Base-by-base conservation (phyloP, 176 grass and related monocot genomes). In the Aegilops speltoides region DNA sequence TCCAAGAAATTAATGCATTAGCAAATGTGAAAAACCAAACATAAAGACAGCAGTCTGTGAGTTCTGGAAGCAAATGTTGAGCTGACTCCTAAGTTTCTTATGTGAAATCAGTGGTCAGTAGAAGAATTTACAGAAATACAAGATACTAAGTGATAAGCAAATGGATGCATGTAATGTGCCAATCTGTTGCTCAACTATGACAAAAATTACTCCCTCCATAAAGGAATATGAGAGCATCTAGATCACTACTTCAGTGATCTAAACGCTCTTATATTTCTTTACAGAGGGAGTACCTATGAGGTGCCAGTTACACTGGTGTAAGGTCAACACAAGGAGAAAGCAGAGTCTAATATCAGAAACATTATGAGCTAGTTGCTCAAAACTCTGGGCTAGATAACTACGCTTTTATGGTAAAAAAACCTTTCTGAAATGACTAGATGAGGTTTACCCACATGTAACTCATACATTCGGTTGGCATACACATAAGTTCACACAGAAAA, bases 1-100 rank as follows among this genome's bases (percentile, higher is more conserved):
- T 48, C 59, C 76, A 48, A 73, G 81, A 77, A 72, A 61, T 77
- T 32, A 81, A 67, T 48, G 11, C 59, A 62, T 24, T 56, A 54
- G 28, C 34, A 38, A 78, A 26, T 17, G 11, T 69, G 19, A 77
- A 73, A 72, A 77, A 73, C 22, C 8, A 79, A 83, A 89, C 9
- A 77, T 24, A 56, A 86, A 69, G 76, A 87, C 37, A 71, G 13
- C 48, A 43, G 3, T 45, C 6, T 63, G 60, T 38, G 38, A 32
- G 52, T 41, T 76, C 62, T 86, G 15, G 50, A 79, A 59, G 59
- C 29, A 36, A 22, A 64, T 26, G 52, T 23, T 41, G 34, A 64
- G 31, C 23, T 37, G 43, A 22, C 38, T 4, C 2, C 0, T 45
- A 48, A 68, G 60, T 76, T 68, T 52, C 60, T 80, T 66, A 29